Conservation (phyloP, 73 alveolate genomes). For the Tetrahymena malaccensis region DNA sequence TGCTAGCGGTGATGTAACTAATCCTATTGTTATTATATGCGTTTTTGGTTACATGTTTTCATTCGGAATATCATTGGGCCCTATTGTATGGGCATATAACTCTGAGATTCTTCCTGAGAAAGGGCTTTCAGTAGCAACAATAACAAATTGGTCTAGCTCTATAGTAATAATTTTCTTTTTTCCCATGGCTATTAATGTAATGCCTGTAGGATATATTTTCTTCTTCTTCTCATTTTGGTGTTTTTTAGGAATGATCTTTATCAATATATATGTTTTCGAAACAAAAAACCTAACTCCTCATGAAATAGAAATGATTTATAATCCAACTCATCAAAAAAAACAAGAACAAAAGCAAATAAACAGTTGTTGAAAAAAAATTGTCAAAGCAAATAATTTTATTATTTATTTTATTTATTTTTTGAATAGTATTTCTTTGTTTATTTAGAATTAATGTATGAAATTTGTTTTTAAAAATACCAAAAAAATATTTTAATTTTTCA, state of each 20-base stretch:
- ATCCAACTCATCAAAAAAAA: background rate
- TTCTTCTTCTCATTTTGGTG: background rate
- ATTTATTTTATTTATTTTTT: no score
- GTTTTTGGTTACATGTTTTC: background rate
- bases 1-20: background rate
- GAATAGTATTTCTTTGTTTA: no score
- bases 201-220: background rate
- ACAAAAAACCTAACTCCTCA: background rate
- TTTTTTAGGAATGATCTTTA: background rate
- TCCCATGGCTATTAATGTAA: background rate
- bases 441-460: no score
- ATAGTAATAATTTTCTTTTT: background rate
- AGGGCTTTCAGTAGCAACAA: background rate
- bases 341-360: no score
- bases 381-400: no score
- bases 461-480: no score
- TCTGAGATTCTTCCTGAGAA: background rate
- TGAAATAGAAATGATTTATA: background rate
- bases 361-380: no score
- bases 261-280: background rate
- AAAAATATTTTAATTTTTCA: no score
- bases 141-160: background rate
- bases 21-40: background rate
- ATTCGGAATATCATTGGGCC: background rate
- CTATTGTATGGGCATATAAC: background rate